Percentiles rank a stretch among this genome's conserved stretches.
Conservation (phyloP, 805 yeast genomes). For the Metschnikowia colocasiae region DNA sequence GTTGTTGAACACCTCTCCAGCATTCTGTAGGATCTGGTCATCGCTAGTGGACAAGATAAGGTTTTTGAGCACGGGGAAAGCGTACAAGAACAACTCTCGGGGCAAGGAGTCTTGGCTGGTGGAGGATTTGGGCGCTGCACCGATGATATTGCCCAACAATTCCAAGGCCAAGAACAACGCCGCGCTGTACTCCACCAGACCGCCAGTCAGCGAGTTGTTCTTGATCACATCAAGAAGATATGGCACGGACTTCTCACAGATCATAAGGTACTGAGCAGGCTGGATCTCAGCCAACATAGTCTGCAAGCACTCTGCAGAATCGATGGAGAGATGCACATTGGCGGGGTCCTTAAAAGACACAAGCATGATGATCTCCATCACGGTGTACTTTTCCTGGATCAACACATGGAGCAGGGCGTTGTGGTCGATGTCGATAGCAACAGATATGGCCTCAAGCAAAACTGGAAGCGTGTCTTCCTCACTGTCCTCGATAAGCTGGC, state of each 20-base stretch:
- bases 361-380: conserved; percentile 55
- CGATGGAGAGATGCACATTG: conserved; percentile 64
- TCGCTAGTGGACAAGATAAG: conserved; percentile 52
- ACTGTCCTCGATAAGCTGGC: conserved; percentile 51
- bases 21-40: conserved; percentile 71
- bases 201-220: conserved; percentile 19
- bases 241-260: conserved; percentile 54
- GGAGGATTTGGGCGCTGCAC: conserved; percentile 34
- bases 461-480: conserved; percentile 79
- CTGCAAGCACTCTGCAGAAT: conserved; percentile 66
- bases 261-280: conserved; percentile 39
- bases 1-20: conserved; percentile 69
- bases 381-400: conserved; percentile 21
- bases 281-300: conserved; percentile 51
- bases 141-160: conserved; percentile 48
- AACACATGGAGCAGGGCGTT: conserved; percentile 21
- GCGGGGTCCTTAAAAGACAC: conserved; percentile 72
- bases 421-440: conserved; percentile 44
- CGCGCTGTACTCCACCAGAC: conserved; percentile 51
- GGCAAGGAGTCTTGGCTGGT: conserved; percentile 26
- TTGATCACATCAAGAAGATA: conserved; percentile 37
- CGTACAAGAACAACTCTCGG: conserved; percentile 35
- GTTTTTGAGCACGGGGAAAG: conserved; percentile 42
- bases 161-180: conserved; percentile 58
- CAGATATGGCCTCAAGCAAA: conserved; percentile 64